phyloP scores from a whole-genome alignment of 2,329 filamentous ascomycete species.

The Diaporthe ampelina region DNA sequence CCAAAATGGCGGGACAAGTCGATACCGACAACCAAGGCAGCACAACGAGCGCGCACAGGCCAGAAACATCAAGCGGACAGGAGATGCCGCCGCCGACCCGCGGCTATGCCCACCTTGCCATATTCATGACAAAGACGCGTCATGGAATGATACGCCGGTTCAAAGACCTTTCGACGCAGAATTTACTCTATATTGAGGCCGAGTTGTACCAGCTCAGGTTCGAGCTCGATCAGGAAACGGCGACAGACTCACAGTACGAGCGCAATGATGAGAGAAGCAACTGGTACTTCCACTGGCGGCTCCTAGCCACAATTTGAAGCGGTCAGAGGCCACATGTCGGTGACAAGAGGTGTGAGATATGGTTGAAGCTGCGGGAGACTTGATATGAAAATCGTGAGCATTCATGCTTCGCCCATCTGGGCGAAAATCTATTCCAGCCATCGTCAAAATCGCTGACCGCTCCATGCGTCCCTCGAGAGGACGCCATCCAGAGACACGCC shows the following conservation, averaged over 20 bases:
- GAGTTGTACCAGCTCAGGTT: constrained; percentile 31
- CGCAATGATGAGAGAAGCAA: constrained; percentile 9
- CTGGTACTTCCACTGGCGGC: constrained; percentile 38
- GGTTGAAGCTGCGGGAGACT: constrained; percentile 18
- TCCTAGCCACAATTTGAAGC: constrained; percentile 31
- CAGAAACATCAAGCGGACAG: not conserved
- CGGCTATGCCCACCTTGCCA: constrained; percentile 37
- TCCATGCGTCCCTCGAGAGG: constrained; percentile 6
- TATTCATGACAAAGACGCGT: constrained; percentile 37
- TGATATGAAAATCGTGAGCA: constrained; percentile 34
- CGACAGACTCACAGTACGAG: not conserved
- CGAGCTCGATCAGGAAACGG: constrained; percentile 26
- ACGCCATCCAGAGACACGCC: constrained; percentile 29
- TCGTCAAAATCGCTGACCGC: not conserved
- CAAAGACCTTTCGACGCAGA: constrained; percentile 37
- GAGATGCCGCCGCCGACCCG: constrained; percentile 1
- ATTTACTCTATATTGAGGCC: constrained; percentile 37
- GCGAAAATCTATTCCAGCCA: not conserved
- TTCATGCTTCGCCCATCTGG: not conserved
- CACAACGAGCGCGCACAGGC: not conserved
- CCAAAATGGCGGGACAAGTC: not conserved
- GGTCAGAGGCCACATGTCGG: not conserved
- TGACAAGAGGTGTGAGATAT: constrained; percentile 32
- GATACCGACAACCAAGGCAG: not conserved
- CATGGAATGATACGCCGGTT: constrained; percentile 36